Percentiles rank a stretch among this genome's conserved stretches.
Evolutionary conservation across 495 filamentous ascomycete species (phyloP).

Genomic region (Clohesyomyces aquaticus): DNA sequence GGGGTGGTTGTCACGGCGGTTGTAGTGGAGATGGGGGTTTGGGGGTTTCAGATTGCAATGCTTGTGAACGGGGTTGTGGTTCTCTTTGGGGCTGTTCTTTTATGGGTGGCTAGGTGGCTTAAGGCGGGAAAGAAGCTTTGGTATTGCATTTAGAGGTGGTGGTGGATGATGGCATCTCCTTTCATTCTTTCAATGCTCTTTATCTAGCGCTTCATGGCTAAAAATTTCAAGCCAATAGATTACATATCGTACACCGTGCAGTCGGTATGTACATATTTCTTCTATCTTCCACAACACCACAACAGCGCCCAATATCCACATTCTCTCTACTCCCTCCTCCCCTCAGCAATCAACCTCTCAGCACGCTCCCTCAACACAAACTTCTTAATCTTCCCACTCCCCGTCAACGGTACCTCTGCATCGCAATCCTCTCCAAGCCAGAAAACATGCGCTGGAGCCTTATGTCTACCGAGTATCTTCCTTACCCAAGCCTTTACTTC

Average conservation of each 20-base stretch:
- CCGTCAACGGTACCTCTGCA: constrained; percentile 62
- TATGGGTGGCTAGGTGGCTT: not conserved
- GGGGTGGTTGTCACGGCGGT: constrained; percentile 1
- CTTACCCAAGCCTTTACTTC: constrained; percentile 64
- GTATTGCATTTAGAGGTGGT: not conserved
- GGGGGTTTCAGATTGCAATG: not conserved
- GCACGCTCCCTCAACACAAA: constrained; percentile 60
- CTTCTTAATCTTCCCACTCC: constrained; percentile 74
- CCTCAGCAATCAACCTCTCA: constrained; percentile 49
- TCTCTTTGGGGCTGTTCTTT: not conserved
- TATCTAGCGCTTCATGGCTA: not conserved
- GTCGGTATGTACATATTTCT: too few relatives aligned
- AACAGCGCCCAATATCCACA: too few relatives aligned
- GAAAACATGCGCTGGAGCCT: constrained; percentile 68
- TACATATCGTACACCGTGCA: not conserved
- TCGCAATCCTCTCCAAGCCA: constrained; percentile 66
- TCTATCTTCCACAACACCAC: too few relatives aligned
- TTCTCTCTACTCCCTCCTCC: not conserved
- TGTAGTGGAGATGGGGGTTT: not conserved
- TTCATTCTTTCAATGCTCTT: not conserved
- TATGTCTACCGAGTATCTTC: constrained; percentile 65
- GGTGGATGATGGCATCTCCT: not conserved
- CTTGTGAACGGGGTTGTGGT: not conserved
- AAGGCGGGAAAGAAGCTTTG: not conserved
- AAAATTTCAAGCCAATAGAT: not conserved